Evolutionary conservation across 2,329 filamentous ascomycete species (phyloP), one percentile per base, ranked within the genome.

Genomic region (Talaromyces sp.): DNA sequence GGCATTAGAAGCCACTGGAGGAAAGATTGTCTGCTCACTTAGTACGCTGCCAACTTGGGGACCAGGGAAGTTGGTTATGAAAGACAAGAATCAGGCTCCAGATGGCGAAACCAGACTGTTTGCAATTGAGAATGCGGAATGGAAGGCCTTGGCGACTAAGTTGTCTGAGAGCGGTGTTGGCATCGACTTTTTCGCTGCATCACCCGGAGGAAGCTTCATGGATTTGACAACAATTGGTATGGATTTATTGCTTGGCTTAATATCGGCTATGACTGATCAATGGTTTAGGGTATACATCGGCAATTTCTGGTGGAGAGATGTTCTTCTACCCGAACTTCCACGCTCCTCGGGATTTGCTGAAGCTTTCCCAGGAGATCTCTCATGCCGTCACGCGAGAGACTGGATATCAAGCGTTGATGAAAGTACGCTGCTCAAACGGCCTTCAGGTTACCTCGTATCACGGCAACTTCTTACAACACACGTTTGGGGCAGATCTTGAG

Each of bases 291-390:
- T 89, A 96, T 74, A 85, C 96, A 24, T 85, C 94, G 32, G 87
- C 91, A 48, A 87, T 89, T 31, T 96, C 91, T n/a, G 94, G 94
- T 61, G 94, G 94, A 64, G 94, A 99, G 74, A 90, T 88, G 0
- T 99, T 92, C 76, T 97, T 96, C 77, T 99, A 96, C 72, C 92
- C 94, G 52, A 99, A 97, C 74, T 99, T 96, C 78, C 87, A 96
- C 61, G 86, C 89, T 8, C 90, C 90, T 8, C 86, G 94, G 41
- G 94, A 99, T 74, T 86, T 88, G 50, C 82, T 90, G 59, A 95
- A 93, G 77, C 78, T 99, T 43, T 88, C 88, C 2, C 84, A 88
- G 54, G 94, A 99, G 77, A 86, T 99, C 65, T 85, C 87, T 66
- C 93, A 97, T 70, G 87, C 90, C 0, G 86, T 97, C 31, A 92